Conservation (phyloP, 306 rosid species). For the Vicia villosa region DNA sequence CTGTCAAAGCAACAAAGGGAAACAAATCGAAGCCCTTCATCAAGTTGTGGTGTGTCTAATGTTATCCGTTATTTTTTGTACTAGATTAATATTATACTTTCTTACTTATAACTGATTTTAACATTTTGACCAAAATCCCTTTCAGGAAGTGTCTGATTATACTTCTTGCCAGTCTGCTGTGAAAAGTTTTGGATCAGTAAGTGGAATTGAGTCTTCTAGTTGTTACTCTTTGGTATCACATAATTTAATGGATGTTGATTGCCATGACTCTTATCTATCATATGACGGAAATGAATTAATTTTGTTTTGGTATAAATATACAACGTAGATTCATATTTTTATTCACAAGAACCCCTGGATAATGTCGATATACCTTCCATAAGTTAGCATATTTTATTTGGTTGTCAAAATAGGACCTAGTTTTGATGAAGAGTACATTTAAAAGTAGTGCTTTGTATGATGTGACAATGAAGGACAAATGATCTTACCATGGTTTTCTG, state of each 20-base stretch:
- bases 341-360: too few relatives aligned
- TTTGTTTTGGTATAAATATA: too few relatives aligned
- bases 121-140: too few relatives aligned
- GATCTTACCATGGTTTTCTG: background rate
- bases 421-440: background rate
- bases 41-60: slow-evolving; percentile 52
- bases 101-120: too few relatives aligned
- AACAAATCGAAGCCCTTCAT: slow-evolving; percentile 38
- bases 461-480: background rate
- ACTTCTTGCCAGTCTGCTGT: background rate
- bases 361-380: too few relatives aligned
- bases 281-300: too few relatives aligned
- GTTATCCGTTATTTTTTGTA: too few relatives aligned
- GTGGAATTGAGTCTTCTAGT: background rate
- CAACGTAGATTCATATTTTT: too few relatives aligned
- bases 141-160: background rate
- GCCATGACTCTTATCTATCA: background rate
- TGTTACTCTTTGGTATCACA: background rate
- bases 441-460: background rate
- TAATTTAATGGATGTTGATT: too few relatives aligned
- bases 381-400: background rate
- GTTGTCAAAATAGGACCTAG: background rate
- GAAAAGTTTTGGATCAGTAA: background rate
- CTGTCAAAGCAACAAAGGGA: slow-evolving; percentile 55
- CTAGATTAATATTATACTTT: too few relatives aligned